A percentile compares a stretch with the other conserved stretches of the same genome.
Evolutionary conservation across 2,329 filamentous ascomycete species (phyloP).

Genomic region (Colletotrichum neosansevieriae): DNA sequence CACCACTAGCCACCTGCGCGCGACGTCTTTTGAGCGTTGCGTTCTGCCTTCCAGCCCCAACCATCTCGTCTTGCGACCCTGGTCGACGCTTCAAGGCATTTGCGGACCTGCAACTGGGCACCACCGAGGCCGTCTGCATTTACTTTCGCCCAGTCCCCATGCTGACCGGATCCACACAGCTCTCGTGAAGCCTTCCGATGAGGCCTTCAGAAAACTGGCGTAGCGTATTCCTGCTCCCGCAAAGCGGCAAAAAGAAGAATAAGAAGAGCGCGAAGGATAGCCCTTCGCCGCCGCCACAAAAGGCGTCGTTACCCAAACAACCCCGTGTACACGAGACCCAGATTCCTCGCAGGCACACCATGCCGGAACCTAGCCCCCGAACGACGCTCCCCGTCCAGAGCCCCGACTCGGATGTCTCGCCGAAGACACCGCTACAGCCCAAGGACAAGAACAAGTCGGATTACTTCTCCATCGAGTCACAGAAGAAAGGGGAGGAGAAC

Average conservation of each 20-base stretch:
- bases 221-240: conserved; percentile 35
- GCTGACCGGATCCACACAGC: conserved; percentile 26
- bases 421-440: conserved; percentile 49
- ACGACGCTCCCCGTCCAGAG: conserved; percentile 48
- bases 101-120: conserved; percentile 1
- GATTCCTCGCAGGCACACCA: conserved; percentile 28
- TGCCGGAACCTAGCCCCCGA: conserved; percentile 38
- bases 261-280: conserved; percentile 26
- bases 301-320: conserved; percentile 8
- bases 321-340: background rate
- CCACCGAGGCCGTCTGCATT: background rate
- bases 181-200: conserved; percentile 26
- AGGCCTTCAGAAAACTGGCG: conserved; percentile 36
- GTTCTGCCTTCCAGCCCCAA: conserved; percentile 5
- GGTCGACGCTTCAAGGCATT: background rate
- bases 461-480: conserved; percentile 44
- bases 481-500: conserved; percentile 19
- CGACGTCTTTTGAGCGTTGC: conserved; percentile 2
- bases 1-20: conserved; percentile 15
- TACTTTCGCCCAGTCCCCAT: conserved; percentile 21
- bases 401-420: conserved; percentile 59
- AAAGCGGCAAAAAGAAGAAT: conserved; percentile 37
- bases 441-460: conserved; percentile 42
- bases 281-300: conserved; percentile 19
- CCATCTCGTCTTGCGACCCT: conserved; percentile 12